Percentiles rank a stretch among this genome's conserved stretches.
phyloP scores from a whole-genome alignment of 306 rosid species.

The Acacia confusa region DNA sequence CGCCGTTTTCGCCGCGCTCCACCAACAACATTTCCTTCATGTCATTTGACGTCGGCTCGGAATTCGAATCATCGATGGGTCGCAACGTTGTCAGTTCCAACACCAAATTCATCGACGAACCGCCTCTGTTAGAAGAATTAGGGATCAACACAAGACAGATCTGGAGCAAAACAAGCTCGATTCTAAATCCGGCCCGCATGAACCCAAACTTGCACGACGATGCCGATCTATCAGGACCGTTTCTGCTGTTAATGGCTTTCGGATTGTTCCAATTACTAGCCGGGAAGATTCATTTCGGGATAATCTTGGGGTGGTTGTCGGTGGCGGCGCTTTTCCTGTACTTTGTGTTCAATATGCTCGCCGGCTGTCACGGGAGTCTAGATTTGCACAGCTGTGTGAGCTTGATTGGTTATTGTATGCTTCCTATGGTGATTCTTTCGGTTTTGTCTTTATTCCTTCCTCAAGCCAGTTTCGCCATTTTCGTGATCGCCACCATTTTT shows the following conservation, averaged over 20 bases:
- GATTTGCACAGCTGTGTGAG: conserved; percentile 37
- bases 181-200: conserved; percentile 25
- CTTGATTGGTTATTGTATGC: conserved; percentile 37
- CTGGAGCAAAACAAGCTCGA: conserved; percentile 36
- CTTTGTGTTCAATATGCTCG: conserved; percentile 40
- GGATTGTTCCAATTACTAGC: conserved; percentile 39
- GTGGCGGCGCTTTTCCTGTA: conserved; percentile 35
- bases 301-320: conserved; percentile 36
- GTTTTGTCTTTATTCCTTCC: conserved; percentile 39
- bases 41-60: conserved; percentile 33
- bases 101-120: conserved; percentile 24
- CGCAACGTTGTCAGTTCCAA: neutral
- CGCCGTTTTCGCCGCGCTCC: conserved; percentile 37
- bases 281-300: conserved; percentile 41
- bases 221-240: conserved; percentile 31
- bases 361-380: conserved; percentile 29
- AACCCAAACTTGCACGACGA: conserved; percentile 27
- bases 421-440: conserved; percentile 38
- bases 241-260: conserved; percentile 22
- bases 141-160: conserved; percentile 37
- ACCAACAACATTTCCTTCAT: conserved; percentile 29
- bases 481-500: conserved; percentile 7
- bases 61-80: neutral
- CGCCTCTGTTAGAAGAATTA: conserved; percentile 39
- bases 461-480: conserved; percentile 21